phyloP scores from a whole-genome alignment of 1,284 basidiomycete genomes.

The Moniliophthora roreri region DNA sequence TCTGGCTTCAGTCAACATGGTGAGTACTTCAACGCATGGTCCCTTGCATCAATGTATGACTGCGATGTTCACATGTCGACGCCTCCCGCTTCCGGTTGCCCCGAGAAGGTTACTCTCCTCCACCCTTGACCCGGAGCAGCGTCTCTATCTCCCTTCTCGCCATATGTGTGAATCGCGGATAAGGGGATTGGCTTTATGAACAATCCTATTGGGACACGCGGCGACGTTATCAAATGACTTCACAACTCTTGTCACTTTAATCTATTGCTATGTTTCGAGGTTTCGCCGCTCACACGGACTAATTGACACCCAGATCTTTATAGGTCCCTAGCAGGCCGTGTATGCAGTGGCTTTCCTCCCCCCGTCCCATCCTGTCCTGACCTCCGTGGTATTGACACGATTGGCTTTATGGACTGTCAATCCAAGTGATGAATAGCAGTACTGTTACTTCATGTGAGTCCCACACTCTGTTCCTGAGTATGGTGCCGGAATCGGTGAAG shows the following conservation, averaged over 20 bases:
- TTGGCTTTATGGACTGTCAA: not conserved
- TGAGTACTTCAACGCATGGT: constrained; percentile 1
- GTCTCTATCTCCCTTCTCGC: not conserved
- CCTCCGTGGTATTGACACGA: not conserved
- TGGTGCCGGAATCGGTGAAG: too few relatives aligned
- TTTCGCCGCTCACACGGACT: constrained; percentile 16
- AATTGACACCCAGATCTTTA: constrained; percentile 15
- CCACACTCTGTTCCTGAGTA: not conserved
- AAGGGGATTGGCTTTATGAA: not conserved
- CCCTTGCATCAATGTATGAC: not conserved
- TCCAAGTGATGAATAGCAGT: not conserved
- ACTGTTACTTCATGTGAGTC: not conserved
- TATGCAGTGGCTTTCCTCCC: not conserved
- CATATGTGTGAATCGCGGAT: constrained; percentile 3
- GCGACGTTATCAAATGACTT: constrained; percentile 4
- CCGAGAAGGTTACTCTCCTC: too few relatives aligned
- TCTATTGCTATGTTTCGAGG: constrained; percentile 15
- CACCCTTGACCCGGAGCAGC: too few relatives aligned
- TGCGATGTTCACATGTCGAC: not conserved
- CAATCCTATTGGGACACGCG: constrained; percentile 2
- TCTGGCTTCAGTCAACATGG: not conserved
- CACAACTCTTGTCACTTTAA: constrained; percentile 4
- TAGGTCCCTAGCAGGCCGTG: not conserved
- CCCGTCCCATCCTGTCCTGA: not conserved
- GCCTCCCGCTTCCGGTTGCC: not conserved